Evolutionary conservation across 768 basidiomycete species (phyloP).

Genomic region (Lactarius tabidus): DNA sequence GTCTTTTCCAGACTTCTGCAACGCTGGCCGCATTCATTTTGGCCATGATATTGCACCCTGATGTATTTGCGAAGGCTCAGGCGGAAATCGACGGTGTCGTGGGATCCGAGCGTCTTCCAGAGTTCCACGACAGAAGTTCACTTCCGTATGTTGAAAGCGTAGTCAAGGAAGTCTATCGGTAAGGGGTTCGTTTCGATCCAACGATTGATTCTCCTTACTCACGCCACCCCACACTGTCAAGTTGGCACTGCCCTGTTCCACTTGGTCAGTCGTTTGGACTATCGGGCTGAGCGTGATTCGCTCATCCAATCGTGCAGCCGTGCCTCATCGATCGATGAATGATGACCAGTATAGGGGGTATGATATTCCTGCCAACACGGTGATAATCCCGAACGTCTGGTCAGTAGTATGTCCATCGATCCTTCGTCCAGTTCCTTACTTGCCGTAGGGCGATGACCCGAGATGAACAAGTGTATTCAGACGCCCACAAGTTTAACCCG

Average conservation of each 20-base stretch:
- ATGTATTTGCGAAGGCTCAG: conserved; percentile 28
- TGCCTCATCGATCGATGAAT: conserved; percentile 26
- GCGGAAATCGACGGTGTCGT: conserved; percentile 30
- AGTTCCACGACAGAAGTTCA: conserved; percentile 27
- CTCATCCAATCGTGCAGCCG: conserved; percentile 19
- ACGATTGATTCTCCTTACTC: background rate
- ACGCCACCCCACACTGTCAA: background rate
- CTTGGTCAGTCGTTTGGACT: conserved; percentile 17
- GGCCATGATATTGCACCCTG: conserved; percentile 27
- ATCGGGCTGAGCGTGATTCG: background rate
- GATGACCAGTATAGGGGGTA: conserved; percentile 25
- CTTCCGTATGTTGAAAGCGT: conserved; percentile 30
- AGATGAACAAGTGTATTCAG: conserved; percentile 19
- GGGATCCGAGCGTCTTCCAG: conserved; percentile 29
- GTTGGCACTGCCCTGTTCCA: conserved; percentile 25
- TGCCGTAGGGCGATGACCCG: conserved; percentile 26
- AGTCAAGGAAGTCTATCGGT: conserved; percentile 28
- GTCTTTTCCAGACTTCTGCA: conserved; percentile 20
- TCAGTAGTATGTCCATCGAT: conserved; percentile 5
- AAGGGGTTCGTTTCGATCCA: background rate
- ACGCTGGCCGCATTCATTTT: conserved; percentile 24
- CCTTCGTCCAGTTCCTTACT: background rate
- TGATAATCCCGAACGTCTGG: conserved; percentile 27
- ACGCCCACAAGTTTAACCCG: conserved; percentile 20
- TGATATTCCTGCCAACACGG: conserved; percentile 24